Evolutionary conservation across 805 yeast species (phyloP).

Genomic region (Torulaspora franciscae): DNA sequence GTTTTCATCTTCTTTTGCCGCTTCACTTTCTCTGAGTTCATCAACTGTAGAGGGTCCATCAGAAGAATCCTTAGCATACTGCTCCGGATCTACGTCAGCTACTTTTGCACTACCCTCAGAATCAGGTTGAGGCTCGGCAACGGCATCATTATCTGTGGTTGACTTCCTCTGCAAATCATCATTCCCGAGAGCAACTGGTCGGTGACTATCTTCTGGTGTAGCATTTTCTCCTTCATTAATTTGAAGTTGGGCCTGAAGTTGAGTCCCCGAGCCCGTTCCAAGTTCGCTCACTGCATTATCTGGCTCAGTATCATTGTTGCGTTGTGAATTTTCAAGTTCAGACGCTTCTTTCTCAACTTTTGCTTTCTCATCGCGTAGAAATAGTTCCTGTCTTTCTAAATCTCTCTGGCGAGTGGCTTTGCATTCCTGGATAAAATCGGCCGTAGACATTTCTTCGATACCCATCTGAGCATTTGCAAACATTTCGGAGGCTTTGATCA

Average conservation of each 20-base stretch:
- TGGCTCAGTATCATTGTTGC: background rate
- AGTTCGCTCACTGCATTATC: constrained; percentile 18
- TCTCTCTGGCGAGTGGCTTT: constrained; percentile 67
- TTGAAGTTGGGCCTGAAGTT: constrained; percentile 24
- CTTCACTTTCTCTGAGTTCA: background rate
- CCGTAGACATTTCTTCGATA: constrained; percentile 76
- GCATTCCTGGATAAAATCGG: constrained; percentile 73
- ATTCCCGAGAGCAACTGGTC: background rate
- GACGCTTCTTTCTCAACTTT: constrained; percentile 10
- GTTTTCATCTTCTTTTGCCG: background rate
- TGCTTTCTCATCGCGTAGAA: constrained; percentile 36
- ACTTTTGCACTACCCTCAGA: no score
- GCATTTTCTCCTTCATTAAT: background rate
- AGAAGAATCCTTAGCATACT: background rate
- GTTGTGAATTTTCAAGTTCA: constrained; percentile 3
- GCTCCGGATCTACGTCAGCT: no score
- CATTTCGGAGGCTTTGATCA: constrained; percentile 85
- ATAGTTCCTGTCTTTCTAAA: constrained; percentile 43
- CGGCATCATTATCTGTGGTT: no score
- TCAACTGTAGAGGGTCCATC: background rate
- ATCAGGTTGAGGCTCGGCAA: no score
- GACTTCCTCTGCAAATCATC: background rate
- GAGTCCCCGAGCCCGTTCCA: constrained; percentile 26
- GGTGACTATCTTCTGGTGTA: background rate
- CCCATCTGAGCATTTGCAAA: constrained; percentile 94